Conservation (phyloP, 345 rosid species). For the Brassica nigra region DNA sequence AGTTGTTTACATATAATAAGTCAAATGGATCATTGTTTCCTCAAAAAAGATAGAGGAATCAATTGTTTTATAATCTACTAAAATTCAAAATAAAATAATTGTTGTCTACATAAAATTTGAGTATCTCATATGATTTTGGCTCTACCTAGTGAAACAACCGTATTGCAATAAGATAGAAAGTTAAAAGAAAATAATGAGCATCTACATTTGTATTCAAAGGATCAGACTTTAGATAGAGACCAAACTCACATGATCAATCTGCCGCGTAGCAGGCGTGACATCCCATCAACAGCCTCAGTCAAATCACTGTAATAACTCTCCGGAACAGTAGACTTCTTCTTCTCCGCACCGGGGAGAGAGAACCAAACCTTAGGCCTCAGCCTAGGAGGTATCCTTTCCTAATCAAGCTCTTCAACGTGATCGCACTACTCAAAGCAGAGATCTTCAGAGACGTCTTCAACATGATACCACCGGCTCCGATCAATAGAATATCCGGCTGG, state of each 20-base stretch:
- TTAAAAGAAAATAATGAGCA: no score
- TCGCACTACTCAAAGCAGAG: slow-evolving; percentile 73
- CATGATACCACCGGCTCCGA: slow-evolving; percentile 59
- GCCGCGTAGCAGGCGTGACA: slow-evolving; percentile 90
- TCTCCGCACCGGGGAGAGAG: slow-evolving; percentile 95
- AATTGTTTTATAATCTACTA: background rate
- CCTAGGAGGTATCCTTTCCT: slow-evolving; percentile 98
- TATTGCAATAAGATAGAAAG: no score
- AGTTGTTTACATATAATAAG: background rate
- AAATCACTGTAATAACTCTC: slow-evolving; percentile 90
- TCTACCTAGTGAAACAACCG: no score
- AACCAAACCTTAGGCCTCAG: slow-evolving; percentile 97
- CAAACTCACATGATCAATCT: slow-evolving; percentile 76
- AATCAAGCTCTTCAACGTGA: slow-evolving; percentile 82
- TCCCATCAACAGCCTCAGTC: slow-evolving; percentile 84
- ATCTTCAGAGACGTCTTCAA: slow-evolving; percentile 82
- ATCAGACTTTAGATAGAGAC: background rate
- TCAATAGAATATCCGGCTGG: slow-evolving; percentile 67
- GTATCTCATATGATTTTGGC: no score
- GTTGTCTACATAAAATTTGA: background rate
- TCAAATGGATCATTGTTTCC: background rate
- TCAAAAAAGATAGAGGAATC: background rate
- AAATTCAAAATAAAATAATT: no score
- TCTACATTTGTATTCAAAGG: no score
- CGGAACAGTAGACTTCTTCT: slow-evolving; percentile 98